Conservation (phyloP, 129 eudicot genomes). For the Tanacetum coccineum region DNA sequence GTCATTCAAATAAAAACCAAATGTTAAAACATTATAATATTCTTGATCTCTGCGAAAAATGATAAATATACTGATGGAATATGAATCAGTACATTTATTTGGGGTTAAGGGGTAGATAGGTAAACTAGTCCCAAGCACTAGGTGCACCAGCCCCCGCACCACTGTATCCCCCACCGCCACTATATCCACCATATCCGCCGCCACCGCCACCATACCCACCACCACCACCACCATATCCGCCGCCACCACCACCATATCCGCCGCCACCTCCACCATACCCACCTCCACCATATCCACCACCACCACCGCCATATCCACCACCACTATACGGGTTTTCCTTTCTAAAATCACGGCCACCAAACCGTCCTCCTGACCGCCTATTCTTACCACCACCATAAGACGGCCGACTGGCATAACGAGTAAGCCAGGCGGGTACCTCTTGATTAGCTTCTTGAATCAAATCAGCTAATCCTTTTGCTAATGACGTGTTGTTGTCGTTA, state of each 20-base stretch:
- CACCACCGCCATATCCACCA: slow-evolving; percentile 4
- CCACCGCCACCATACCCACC: slow-evolving; percentile 15
- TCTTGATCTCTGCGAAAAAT: slow-evolving; percentile 29
- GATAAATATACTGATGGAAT: slow-evolving; percentile 29
- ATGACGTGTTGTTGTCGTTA: slow-evolving; percentile 43
- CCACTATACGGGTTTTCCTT: slow-evolving; percentile 28
- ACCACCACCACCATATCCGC: slow-evolving; percentile 12
- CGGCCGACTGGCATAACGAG: slow-evolving; percentile 36
- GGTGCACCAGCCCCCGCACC: slow-evolving; percentile 28
- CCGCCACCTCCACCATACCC: slow-evolving; percentile 4
- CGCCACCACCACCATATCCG: slow-evolving; percentile 6
- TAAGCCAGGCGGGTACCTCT: slow-evolving; percentile 42
- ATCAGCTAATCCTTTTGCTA: slow-evolving; percentile 59
- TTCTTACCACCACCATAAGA: slow-evolving; percentile 41
- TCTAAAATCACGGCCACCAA: slow-evolving; percentile 46
- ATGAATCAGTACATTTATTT: slow-evolving; percentile 34
- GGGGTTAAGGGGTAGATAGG: background rate
- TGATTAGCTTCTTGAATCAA: slow-evolving; percentile 49
- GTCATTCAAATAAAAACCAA: slow-evolving; percentile 19
- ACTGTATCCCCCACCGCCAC: background rate
- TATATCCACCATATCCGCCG: background rate
- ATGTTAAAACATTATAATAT: slow-evolving; percentile 31
- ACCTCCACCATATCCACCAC: slow-evolving; percentile 13
- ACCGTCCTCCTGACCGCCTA: slow-evolving; percentile 37
- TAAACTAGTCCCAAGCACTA: slow-evolving; percentile 39